Evolutionary conservation across 306 rosid genomes (phyloP).

Genomic region (Astragalus glycyphyllos): DNA sequence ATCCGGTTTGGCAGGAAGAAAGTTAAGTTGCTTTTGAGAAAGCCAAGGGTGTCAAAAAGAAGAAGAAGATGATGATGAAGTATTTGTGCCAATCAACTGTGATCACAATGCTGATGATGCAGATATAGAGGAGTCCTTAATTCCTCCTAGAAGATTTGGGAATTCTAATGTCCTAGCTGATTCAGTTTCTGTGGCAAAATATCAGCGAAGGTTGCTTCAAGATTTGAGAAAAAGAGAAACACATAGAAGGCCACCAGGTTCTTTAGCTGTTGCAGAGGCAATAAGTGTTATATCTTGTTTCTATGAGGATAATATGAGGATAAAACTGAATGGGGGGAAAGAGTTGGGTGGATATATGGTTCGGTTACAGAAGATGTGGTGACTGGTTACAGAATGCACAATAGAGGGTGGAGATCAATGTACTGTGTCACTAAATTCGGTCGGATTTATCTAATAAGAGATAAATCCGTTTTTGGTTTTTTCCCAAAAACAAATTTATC

Average conservation of each 20-base stretch:
- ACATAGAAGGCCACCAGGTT: slow-evolving; percentile 80
- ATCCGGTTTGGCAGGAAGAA: slow-evolving; percentile 76
- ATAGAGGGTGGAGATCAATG: no score
- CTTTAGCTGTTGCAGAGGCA: slow-evolving; percentile 89
- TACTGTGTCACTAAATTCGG: no score
- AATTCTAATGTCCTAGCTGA: slow-evolving; percentile 74
- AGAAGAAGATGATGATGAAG: slow-evolving; percentile 71
- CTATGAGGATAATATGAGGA: slow-evolving; percentile 83
- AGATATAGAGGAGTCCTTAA: slow-evolving; percentile 80
- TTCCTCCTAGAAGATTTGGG: slow-evolving; percentile 78
- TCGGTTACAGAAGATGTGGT: no score
- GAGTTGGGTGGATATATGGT: no score
- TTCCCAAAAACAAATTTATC: no score
- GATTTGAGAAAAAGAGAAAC: slow-evolving; percentile 65
- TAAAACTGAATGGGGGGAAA: no score
- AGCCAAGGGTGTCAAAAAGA: slow-evolving; percentile 55
- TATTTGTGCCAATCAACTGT: slow-evolving; percentile 53
- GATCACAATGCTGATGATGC: slow-evolving; percentile 64
- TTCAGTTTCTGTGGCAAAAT: slow-evolving; percentile 82
- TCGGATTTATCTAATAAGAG: no score
- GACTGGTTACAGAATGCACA: no score
- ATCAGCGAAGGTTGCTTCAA: slow-evolving; percentile 80
- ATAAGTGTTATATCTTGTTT: slow-evolving; percentile 81
- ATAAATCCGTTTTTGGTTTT: no score
- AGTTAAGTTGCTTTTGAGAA: slow-evolving; percentile 66